A percentile compares a stretch with the other conserved stretches of the same genome.
Evolutionary conservation across 352 stramenopile species (phyloP).

Genomic region (Globisporangium okanoganense): DNA sequence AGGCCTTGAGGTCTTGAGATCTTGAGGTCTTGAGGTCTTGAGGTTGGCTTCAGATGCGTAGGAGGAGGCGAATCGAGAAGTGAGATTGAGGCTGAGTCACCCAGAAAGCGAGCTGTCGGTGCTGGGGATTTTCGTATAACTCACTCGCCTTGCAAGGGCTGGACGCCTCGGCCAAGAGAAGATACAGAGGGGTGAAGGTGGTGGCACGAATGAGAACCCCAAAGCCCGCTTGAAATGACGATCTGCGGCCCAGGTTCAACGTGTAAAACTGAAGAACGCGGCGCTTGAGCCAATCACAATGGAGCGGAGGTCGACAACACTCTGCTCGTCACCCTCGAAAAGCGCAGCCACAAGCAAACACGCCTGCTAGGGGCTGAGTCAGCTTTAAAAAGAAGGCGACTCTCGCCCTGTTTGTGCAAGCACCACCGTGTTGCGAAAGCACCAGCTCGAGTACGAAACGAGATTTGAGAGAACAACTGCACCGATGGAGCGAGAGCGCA

Average conservation of each 20-base stretch:
- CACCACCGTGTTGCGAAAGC: too few species aligned
- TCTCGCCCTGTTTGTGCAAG: too few species aligned
- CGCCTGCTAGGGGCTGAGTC: too few species aligned
- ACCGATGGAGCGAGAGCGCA: too few species aligned
- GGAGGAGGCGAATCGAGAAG: slow-evolving; percentile 19
- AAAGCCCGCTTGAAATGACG: not conserved
- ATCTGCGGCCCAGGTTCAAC: not conserved
- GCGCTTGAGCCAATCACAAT: not conserved
- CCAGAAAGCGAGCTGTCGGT: slow-evolving; percentile 4
- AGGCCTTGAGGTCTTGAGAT: too few species aligned
- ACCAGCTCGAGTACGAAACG: too few species aligned
- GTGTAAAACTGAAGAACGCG: not conserved
- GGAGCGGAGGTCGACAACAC: not conserved
- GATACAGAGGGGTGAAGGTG: not conserved
- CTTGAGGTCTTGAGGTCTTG: too few species aligned
- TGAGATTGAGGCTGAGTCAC: slow-evolving; percentile 20
- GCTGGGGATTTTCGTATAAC: slow-evolving; percentile 7
- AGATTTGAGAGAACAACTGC: too few species aligned
- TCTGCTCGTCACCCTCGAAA: not conserved
- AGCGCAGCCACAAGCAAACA: too few species aligned
- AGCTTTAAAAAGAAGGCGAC: too few species aligned
- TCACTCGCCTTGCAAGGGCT: not conserved
- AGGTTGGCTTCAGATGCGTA: not conserved
- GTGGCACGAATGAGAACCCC: not conserved
- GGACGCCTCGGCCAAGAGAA: not conserved